Base-by-base conservation (phyloP, 23 red algal genomes). In the Gracilaria caudata region DNA sequence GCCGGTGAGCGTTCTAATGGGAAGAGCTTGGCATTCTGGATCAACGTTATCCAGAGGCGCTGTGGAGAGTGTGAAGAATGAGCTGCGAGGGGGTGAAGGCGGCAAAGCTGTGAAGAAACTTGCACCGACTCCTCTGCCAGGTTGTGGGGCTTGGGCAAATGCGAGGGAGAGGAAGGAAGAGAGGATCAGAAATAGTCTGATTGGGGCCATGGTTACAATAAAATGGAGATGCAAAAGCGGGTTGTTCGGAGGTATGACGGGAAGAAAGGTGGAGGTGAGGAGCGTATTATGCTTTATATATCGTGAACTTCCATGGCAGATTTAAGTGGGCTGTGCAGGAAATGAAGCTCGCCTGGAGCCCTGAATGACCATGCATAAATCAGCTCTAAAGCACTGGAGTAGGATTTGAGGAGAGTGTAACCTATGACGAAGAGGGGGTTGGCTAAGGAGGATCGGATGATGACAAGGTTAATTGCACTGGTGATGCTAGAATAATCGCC, bases 21-120 rank as follows among this genome's bases (percentile, higher is more conserved):
- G 9, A 23, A 57, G 51, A 14, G 32, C 47, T 32, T 5, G 51
- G 23, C 77, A 80, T 36, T 75, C 70, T 45, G 70, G 70, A 75
- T 75, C 23, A 9, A 75, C 14, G 13, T 47, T 49, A 7, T 26
- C 25, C 0, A 75, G 11, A 8, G 70, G 70, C 13, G 39, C 39
- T 1, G 70, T 39, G 20, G 19, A 34, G 39, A 47, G 70, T 12
- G 70, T 38, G 40, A 75, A 75, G 40, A 75, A 75, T 0, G 37
- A 1, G 13, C 70, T 75, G 37, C 70, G 70, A 4, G 32, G 65
- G 35, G 65, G 65, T 71, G 32, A 21, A 4, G 70, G 40, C 1
- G 39, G 70, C 21, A 75, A 16, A 1, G 61, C 61, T 0, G 4
- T 66, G 61, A 66, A 66, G 29, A 75, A 36, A 17, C 33, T 49